phyloP scores from a whole-genome alignment of 306 rosid species.

The Quercus robur region DNA sequence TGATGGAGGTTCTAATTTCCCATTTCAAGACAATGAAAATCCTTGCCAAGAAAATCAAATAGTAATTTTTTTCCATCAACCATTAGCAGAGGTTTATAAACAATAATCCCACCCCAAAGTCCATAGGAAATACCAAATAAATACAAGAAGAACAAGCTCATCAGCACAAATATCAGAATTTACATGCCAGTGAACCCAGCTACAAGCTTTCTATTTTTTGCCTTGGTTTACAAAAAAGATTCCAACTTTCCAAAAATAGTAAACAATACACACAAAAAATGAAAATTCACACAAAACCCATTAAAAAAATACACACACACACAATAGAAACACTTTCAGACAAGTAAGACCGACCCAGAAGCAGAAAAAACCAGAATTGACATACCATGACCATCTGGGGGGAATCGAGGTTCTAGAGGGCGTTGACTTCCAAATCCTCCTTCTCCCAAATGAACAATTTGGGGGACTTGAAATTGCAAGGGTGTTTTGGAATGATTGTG shows the following conservation, averaged over 20 bases:
- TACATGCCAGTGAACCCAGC: too few relatives aligned
- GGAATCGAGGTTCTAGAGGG: conserved; percentile 3
- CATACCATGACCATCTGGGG: conserved; percentile 43
- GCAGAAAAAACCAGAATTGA: background rate
- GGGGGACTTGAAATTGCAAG: background rate
- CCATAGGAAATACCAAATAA: too few relatives aligned
- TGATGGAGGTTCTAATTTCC: background rate
- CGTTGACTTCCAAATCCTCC: conserved; percentile 35
- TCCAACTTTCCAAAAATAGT: background rate
- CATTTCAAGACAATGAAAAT: background rate
- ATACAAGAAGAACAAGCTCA: too few relatives aligned
- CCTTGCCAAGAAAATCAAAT: background rate
- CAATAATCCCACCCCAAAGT: too few relatives aligned
- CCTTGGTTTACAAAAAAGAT: background rate
- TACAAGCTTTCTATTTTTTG: background rate
- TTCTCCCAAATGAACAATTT: conserved; percentile 5
- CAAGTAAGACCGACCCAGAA: background rate
- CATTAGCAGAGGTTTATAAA: too few relatives aligned
- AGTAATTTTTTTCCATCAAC: too few relatives aligned
- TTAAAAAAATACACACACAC: background rate
- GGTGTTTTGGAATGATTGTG: conserved; percentile 15
- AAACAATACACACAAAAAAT: background rate
- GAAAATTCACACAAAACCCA: background rate
- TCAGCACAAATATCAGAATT: too few relatives aligned
- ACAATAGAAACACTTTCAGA: background rate